phyloP scores from a whole-genome alignment of 805 yeast species.

The Ogataea wickerhamii region DNA sequence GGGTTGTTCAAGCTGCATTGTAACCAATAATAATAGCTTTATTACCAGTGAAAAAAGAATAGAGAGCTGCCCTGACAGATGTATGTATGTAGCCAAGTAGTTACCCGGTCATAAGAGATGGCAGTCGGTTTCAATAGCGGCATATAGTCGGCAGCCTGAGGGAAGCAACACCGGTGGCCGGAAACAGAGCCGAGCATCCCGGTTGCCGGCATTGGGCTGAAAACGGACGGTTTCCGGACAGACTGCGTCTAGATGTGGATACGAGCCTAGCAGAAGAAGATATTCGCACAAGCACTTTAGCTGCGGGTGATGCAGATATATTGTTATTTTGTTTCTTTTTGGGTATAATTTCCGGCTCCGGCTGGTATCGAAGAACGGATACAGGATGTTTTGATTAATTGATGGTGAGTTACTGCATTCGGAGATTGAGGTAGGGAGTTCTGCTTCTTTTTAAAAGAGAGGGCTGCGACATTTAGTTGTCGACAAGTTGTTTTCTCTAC shows the following conservation, averaged over 20 bases:
- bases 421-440: constrained; percentile 10
- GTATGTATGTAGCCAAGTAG: too few relatives aligned
- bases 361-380: constrained; percentile 6
- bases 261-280: too few relatives aligned
- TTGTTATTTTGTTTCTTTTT: constrained; percentile 15
- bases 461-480: constrained; percentile 4
- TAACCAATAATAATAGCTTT: too few relatives aligned
- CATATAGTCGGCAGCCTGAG: too few relatives aligned
- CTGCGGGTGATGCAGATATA: too few relatives aligned
- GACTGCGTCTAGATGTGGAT: not conserved
- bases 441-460: constrained; percentile 12
- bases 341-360: not conserved
- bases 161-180: constrained; percentile 1
- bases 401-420: constrained; percentile 15
- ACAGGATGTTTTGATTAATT: constrained; percentile 9
- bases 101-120: too few relatives aligned
- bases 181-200: constrained; percentile 2
- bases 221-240: constrained; percentile 1
- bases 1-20: too few relatives aligned
- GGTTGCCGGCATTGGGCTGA: not conserved
- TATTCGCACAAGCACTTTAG: too few relatives aligned
- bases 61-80: too few relatives aligned
- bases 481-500: constrained; percentile 1
- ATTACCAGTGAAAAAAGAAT: too few relatives aligned
- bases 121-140: too few relatives aligned